Conservation (phyloP, 192 early-diverging fungal genomes). For the Kickxella alabastrina region DNA sequence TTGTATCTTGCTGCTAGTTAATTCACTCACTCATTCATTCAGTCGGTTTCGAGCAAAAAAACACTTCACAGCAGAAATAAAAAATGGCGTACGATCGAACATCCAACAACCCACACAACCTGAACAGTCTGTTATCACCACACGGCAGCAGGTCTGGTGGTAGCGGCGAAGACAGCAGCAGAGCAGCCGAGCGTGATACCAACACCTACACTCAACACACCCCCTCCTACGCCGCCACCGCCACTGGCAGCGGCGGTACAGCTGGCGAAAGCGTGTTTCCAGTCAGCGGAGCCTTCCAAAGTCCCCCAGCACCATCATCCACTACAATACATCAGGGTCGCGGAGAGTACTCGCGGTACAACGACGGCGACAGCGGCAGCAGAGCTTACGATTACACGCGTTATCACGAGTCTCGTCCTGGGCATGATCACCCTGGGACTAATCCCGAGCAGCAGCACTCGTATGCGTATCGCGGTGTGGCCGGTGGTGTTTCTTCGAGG, state of each 20-base stretch:
- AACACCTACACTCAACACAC: too few species aligned
- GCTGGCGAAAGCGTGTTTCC: constrained; percentile 1
- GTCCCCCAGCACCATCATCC: constrained; percentile 3
- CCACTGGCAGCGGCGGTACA: too few species aligned
- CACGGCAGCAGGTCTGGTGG: constrained; percentile 16
- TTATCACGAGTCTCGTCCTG: neutral
- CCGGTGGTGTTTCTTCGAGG: neutral
- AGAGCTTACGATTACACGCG: constrained; percentile 13
- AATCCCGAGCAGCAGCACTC: constrained; percentile 7
- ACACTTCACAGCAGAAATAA: too few species aligned
- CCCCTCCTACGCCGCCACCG: too few species aligned
- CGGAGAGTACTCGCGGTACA: constrained; percentile 25
- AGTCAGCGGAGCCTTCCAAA: constrained; percentile 14
- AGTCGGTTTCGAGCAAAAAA: neutral
- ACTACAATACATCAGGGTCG: too few species aligned
- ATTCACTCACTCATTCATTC: too few species aligned
- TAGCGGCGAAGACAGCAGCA: constrained; percentile 1
- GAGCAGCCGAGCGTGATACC: constrained; percentile 12
- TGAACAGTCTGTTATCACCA: constrained; percentile 42
- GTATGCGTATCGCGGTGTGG: constrained; percentile 18
- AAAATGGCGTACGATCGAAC: constrained; percentile 49
- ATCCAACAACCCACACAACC: constrained; percentile 32
- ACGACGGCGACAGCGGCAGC: constrained; percentile 5
- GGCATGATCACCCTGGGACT: constrained; percentile 11
- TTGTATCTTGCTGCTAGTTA: neutral